These are phyloP conservation scores for Phytophthora hibernalis DNA, from an alignment of 352 stramenopile genomes.

Conservation along the genomic window DNA sequence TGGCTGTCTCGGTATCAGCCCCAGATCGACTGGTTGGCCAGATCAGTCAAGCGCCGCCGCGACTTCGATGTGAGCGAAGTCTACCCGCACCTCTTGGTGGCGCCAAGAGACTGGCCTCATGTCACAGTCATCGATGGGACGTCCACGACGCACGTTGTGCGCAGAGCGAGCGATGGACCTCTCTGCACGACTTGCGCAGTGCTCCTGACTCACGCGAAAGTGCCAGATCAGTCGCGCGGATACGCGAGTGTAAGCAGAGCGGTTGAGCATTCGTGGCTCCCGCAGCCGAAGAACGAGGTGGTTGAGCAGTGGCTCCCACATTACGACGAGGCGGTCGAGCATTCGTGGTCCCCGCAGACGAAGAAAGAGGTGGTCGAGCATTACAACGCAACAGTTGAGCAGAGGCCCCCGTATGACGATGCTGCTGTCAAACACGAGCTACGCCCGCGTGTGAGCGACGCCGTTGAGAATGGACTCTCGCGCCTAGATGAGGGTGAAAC, in stretches of 20 bases:
- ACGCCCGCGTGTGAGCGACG: not conserved
- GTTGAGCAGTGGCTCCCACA: no score
- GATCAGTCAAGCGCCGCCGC: no score
- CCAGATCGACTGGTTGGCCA: not conserved
- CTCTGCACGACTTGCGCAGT: no score
- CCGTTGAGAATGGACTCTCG: not conserved
- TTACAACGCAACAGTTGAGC: not conserved
- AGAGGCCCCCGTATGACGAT: not conserved
- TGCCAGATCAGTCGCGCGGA: no score
- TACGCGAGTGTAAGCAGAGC: no score
- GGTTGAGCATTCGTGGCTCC: no score
- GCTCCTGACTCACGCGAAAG: no score
- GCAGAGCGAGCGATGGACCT: constrained; percentile 15
- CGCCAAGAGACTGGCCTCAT: constrained; percentile 1
- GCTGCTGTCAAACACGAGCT: constrained; percentile 14
- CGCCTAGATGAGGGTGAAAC: constrained; percentile 5
- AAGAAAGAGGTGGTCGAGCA: not conserved
- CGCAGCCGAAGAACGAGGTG: no score
- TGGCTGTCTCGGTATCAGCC: constrained; percentile 19
- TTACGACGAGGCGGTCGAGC: no score
- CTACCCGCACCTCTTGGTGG: not conserved
- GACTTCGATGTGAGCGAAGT: constrained; percentile 1
- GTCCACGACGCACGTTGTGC: constrained; percentile 1
- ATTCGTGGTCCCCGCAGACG: no score
- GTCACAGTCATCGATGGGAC: constrained; percentile 10